Base-by-base conservation (phyloP, 78 protist genomes). In the Creolimax fragrantissima region DNA sequence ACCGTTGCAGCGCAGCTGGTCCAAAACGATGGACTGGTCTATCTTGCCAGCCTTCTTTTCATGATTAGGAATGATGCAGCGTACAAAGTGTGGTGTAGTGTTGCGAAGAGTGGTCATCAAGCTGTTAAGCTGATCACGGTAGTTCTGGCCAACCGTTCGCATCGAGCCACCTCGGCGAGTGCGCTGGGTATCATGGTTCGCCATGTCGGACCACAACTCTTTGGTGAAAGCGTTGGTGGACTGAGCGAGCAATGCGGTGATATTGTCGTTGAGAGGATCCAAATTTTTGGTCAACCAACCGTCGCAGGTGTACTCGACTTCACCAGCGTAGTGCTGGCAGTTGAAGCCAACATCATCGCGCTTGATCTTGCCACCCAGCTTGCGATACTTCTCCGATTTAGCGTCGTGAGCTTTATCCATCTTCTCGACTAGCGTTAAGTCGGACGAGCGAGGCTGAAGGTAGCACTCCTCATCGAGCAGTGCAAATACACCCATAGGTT, bases 21-120 rank as follows among this genome's bases (percentile, higher is more conserved):
- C 67, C n/a, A 84, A 74, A 32, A 83, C 90, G 7, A 91, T 42
- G 47, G 7, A 11, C 43, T 42, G 74, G 39, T 41, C 95, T 93
- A 94, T 94, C 94, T 81, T 86, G 90, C 97, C 97, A 2, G 95
- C 95, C 43, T 92, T 84, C 95, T 96, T 95, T 43, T 89, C 92
- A 91, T 94, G 93, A 95, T 97, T 97, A 86, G 98, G 98, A 84
- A 94, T 94, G 93, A 97, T 95, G 93, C 98, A 97, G 43, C 98
- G 96, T 5, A 96, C 97, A 90, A 95, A 97, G 95, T 97, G 97
- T 44, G 97, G 96, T 90, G 42, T 17, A 91, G 98, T 95, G 93
- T 93, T 89, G 45, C 86, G 93, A 37, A 97, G 94, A 5, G 96
- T 95, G 83, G 91, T 91, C 97, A 97, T 95, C 85, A 97, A 89